These are phyloP conservation scores for Verbena officinalis DNA, from an alignment of 257 asterid genomes.

Conservation along the genomic window DNA sequence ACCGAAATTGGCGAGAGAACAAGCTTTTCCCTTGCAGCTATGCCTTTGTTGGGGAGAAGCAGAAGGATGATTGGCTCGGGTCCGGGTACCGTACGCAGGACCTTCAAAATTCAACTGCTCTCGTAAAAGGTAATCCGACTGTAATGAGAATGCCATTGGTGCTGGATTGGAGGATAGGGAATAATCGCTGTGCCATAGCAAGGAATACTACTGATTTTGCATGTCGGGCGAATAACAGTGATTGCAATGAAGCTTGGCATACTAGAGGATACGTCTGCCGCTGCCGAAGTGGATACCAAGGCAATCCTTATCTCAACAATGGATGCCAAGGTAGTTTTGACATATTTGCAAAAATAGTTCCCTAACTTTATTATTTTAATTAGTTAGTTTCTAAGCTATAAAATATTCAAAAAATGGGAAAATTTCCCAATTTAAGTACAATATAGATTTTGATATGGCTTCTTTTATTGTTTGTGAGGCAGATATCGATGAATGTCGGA, in stretches of 20 bases:
- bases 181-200: not conserved
- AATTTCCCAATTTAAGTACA: no score
- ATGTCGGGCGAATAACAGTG: constrained; percentile 10
- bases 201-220: constrained; percentile 2
- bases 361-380: no score
- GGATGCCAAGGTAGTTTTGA: constrained; percentile 13
- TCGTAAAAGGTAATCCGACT: not conserved
- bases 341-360: no score
- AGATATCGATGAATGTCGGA: no score
- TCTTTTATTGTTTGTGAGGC: no score
- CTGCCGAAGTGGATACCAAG: constrained; percentile 1
- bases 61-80: no score
- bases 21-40: constrained; percentile 14
- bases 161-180: constrained; percentile 29
- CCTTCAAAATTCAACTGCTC: not conserved
- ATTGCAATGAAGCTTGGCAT: not conserved
- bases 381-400: no score
- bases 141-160: constrained; percentile 11
- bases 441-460: no score
- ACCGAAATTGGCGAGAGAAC: not conserved
- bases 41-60: not conserved
- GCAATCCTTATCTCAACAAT: not conserved
- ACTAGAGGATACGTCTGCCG: constrained; percentile 2
- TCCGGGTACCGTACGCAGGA: constrained; percentile 1
- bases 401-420: no score